A percentile compares a stretch with the other conserved stretches of the same genome.
Conservation (phyloP, 495 filamentous ascomycete species). For the Neurospora terricola region DNA sequence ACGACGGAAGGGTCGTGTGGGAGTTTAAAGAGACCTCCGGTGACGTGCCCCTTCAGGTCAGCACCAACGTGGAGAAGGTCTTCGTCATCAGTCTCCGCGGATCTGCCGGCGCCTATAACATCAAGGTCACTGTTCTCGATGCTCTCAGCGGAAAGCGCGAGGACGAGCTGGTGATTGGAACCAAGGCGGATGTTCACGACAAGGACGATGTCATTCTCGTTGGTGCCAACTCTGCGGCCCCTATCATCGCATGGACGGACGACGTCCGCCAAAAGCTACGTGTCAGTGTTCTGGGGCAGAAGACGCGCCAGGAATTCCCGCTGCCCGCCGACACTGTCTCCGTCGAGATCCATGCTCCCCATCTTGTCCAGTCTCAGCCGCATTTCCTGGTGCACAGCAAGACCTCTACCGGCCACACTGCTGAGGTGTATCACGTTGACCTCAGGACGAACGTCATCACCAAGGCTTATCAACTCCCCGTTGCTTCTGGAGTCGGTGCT, state of each 20-base stretch:
- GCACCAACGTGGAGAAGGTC: constrained; percentile 60
- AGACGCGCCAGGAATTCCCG: constrained; percentile 44
- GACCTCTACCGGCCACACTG: constrained; percentile 60
- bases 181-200: constrained; percentile 60
- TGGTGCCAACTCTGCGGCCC: constrained; percentile 72
- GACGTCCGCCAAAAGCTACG: constrained; percentile 55
- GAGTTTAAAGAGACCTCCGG: constrained; percentile 56
- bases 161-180: constrained; percentile 54
- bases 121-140: constrained; percentile 66
- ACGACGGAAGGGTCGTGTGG: constrained; percentile 71
- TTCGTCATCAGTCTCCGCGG: constrained; percentile 72
- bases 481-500: constrained; percentile 54
- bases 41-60: constrained; percentile 68
- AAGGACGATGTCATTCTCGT: constrained; percentile 66
- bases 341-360: constrained; percentile 65
- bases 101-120: constrained; percentile 53
- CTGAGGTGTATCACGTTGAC: constrained; percentile 78
- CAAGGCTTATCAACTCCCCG: constrained; percentile 68
- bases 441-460: constrained; percentile 50
- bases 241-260: constrained; percentile 77
- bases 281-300: constrained; percentile 72
- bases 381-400: constrained; percentile 82
- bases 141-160: constrained; percentile 55
- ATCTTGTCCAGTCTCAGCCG: constrained; percentile 54
- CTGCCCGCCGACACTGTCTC: constrained; percentile 51